Conservation (phyloP, 202 grass and related monocot genomes). For the Setaria viridis region DNA sequence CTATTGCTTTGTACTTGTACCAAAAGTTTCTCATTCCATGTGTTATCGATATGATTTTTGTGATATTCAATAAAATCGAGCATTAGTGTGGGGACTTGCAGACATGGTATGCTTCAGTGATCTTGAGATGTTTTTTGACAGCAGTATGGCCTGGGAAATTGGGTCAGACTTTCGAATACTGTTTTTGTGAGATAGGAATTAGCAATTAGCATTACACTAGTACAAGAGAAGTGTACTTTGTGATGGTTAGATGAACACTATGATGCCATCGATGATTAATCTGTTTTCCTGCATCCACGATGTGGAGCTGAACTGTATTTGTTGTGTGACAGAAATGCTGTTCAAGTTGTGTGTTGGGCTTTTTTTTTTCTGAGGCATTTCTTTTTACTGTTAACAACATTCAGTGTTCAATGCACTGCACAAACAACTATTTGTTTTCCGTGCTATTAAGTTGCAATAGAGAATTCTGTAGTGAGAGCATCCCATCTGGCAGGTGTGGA, state of each 20-base stretch:
- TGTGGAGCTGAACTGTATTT: constrained; percentile 51
- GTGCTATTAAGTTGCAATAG: constrained; percentile 2
- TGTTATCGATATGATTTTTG: not conserved
- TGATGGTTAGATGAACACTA: not conserved
- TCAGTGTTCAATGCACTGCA: not conserved
- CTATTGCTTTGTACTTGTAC: not conserved
- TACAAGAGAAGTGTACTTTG: not conserved
- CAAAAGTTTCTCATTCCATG: not conserved
- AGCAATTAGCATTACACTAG: constrained; percentile 8
- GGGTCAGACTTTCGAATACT: constrained; percentile 39
- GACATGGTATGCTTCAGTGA: constrained; percentile 63
- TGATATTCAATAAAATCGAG: not conserved
- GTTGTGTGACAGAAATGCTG: constrained; percentile 50
- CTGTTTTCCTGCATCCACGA: constrained; percentile 48
- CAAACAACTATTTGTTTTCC: no score
- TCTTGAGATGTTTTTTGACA: constrained; percentile 56
- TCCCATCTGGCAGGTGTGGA: not conserved
- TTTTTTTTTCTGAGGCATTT: constrained; percentile 62
- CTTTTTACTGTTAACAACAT: constrained; percentile 38
- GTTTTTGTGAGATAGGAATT: not conserved
- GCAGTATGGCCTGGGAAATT: constrained; percentile 57
- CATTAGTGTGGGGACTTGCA: not conserved
- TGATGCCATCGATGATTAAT: constrained; percentile 40
- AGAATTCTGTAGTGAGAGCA: not conserved
- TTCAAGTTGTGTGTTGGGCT: constrained; percentile 46